Base-by-base conservation (phyloP, 257 asterid species). In the Rehmannia glutinosa region DNA sequence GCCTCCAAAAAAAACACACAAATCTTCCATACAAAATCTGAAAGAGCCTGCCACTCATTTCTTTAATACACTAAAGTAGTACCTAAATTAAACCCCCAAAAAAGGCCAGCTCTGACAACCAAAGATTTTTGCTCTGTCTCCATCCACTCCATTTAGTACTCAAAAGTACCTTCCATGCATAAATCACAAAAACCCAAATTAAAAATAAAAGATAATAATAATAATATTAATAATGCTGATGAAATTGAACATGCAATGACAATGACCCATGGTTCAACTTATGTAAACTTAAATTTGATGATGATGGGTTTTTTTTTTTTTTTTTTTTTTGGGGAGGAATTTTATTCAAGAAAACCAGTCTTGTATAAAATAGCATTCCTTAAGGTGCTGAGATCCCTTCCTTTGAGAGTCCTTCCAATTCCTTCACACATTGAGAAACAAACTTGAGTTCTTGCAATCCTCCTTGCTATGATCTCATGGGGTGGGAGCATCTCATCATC, bases 401-500 rank as follows among this genome's bases (percentile, higher is more conserved):
- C 96, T 71, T 85, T 85, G 23, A 88, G 93, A 5, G 93, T 88
- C 17, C 92, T 71, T 20, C 96, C 96, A 64, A 75, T 68, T 1
- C 96, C 96, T 71, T 88, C 96, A 65, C 83, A 80, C 96, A 88
- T 86, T 6, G 96, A 86, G 65, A 35, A 86, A 0, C 91, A 77
- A 57, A 83, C 87, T 5, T 78, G 81, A 5, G 65, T 75, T 2
- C 75, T 45, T 0, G 86, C 84, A 0, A 71, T 19, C 77, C 89
- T 82, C 42, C 83, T 74, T 0, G 89, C 85, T 23, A 86, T 36
- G 45, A 78, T 62, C 25, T 79, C 87, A 79, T 88, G 96, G 0
- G 94, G 96, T 28, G 88, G 90, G 4, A 81, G 50, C 78, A 76
- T 57, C 2, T 75, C 81, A 4, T 62, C 82, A 5, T 32, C 78